Conservation (phyloP, 1,284 basidiomycete species). For the Ustilago tritici region DNA sequence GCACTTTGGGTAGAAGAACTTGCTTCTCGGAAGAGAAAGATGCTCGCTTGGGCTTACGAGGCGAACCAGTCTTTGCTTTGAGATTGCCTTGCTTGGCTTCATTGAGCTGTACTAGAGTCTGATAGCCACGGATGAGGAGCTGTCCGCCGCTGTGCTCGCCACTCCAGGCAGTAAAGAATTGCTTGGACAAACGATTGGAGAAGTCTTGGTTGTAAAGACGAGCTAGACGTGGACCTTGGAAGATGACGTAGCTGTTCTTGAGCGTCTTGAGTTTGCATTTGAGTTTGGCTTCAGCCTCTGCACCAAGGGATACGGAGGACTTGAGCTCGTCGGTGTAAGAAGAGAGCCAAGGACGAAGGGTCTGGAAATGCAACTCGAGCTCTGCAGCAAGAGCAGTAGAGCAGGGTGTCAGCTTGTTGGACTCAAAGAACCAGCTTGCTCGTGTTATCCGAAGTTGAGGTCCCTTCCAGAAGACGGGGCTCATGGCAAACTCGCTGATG, state of each 20-base stretch:
- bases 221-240: slow-evolving; percentile 72
- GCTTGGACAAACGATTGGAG: slow-evolving; percentile 53
- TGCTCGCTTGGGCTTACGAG: slow-evolving; percentile 15
- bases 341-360: slow-evolving; percentile 68
- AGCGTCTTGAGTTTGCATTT: slow-evolving; percentile 70
- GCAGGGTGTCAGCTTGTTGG: slow-evolving; percentile 71
- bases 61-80: not conserved
- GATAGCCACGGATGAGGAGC: slow-evolving; percentile 49
- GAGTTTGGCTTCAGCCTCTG: slow-evolving; percentile 73
- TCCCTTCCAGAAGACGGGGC: slow-evolving; percentile 74
- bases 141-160: slow-evolving; percentile 59
- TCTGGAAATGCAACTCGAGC: slow-evolving; percentile 70
- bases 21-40: slow-evolving; percentile 32
- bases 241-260: slow-evolving; percentile 71
- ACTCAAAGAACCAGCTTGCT: slow-evolving; percentile 73
- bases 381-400: slow-evolving; percentile 72
- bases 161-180: slow-evolving; percentile 59
- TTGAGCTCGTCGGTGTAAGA: slow-evolving; percentile 73
- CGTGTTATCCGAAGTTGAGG: slow-evolving; percentile 72
- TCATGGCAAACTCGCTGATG: slow-evolving; percentile 38
- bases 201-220: slow-evolving; percentile 68
- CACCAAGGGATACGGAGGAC: slow-evolving; percentile 71
- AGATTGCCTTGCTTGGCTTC: slow-evolving; percentile 29
- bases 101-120: slow-evolving; percentile 37
- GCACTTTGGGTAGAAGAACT: slow-evolving; percentile 6